phyloP scores from a whole-genome alignment of 2,329 filamentous ascomycete genomes.

The Fusarium burgessii region DNA sequence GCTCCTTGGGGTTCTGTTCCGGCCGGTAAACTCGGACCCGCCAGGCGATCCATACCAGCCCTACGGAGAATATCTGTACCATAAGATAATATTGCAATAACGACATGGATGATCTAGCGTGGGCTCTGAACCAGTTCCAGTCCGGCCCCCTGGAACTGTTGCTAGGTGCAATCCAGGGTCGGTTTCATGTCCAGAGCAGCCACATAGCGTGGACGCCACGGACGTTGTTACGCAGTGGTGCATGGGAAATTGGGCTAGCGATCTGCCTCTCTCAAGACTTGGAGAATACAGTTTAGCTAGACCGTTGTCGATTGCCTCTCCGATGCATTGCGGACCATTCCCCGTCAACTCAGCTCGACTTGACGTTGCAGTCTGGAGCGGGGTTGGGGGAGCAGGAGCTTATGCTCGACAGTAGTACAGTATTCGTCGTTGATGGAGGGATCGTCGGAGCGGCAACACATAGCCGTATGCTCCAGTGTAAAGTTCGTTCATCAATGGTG shows the following conservation, averaged over 20 bases:
- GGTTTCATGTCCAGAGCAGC: constrained; percentile 21
- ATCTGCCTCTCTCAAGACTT: background rate
- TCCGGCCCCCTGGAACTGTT: constrained; percentile 6
- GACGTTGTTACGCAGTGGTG: constrained; percentile 3
- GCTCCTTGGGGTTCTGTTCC: background rate
- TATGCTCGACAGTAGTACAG: background rate
- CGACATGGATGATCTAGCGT: constrained; percentile 1
- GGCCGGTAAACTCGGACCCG: constrained; percentile 24
- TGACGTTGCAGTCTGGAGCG: constrained; percentile 37
- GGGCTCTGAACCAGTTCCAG: constrained; percentile 8
- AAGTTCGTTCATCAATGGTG: background rate
- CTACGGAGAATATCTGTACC: constrained; percentile 9
- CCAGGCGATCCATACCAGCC: constrained; percentile 10
- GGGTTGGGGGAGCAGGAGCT: constrained; percentile 31
- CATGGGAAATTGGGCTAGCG: background rate
- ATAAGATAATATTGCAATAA: constrained; percentile 4
- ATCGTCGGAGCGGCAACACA: constrained; percentile 18
- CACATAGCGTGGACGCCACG: constrained; percentile 31
- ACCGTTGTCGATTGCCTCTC: constrained; percentile 22
- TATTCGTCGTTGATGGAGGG: constrained; percentile 8
- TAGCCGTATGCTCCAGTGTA: constrained; percentile 10
- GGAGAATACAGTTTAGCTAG: background rate
- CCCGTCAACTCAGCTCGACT: constrained; percentile 21
- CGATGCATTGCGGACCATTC: constrained; percentile 38
- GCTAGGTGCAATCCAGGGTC: constrained; percentile 6